Evolutionary conservation across 2,329 filamentous ascomycete genomes (phyloP), one percentile per base, ranked within the genome.

Genomic region (Microcyclospora tardicrescens): DNA sequence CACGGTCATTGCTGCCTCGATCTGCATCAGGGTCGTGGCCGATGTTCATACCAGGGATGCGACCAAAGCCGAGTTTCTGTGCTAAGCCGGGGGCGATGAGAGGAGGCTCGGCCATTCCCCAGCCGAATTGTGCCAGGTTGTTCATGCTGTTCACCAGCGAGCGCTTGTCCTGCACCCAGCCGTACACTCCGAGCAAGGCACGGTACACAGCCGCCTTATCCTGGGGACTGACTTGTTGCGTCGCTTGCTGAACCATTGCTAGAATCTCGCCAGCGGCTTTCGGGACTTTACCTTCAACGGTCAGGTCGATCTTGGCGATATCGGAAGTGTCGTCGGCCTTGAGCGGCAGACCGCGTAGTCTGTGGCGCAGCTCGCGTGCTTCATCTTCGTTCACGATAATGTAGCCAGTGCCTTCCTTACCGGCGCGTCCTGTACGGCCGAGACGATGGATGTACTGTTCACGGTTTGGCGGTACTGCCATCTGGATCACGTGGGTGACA

Each of bases 321-420:
- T 68, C 58, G 1, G 84, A 56, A 0, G 62, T 62, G 4, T 59
- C 53, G 47, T 75, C 72, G 6, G 67, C 66, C 51, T 75, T 61
- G 47, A 85, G 66, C 11, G 79, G 78, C 11, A 86, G 65, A 3
- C 69, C 68, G 5, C 60, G 56, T 38, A 87, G 68, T 35, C 73
- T 63, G 9, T 53, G 50, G 33, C 72, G 66, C 2, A 73, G 65
- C 33, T 63, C 57, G 0, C 46, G 13, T 6, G 69, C 56, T 49
- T 84, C 78, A 11, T 66, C 53, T 10, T 73, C 59, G 1, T 74
- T 65, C 2, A 84, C 45, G 34, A 89, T 59, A 28, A 87, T 59
- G 69, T 74, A 84, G 40, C 79, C 81, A 53, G 83, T 68, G 33
- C 83, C 83, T 48, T 75, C 68, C 58, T 83, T 82, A 44, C 77